phyloP scores from a whole-genome alignment of 495 filamentous ascomycete genomes.

The Ramalina intermedia region DNA sequence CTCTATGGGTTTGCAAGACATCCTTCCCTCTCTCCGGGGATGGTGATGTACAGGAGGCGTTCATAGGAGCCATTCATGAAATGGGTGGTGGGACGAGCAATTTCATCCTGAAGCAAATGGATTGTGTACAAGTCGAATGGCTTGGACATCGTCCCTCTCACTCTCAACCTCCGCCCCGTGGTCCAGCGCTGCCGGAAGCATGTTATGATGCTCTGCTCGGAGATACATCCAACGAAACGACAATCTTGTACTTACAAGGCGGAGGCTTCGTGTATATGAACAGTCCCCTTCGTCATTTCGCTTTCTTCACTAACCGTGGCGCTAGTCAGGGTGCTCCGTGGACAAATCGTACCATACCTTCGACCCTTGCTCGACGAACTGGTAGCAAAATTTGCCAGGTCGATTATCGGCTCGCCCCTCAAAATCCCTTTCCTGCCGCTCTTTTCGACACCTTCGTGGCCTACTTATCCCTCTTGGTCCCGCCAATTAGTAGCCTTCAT shows the following conservation, averaged over 20 bases:
- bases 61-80: not conserved
- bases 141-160: slow-evolving; percentile 2
- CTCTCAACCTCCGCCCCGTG: not conserved
- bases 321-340: slow-evolving; percentile 1
- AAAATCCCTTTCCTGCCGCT: slow-evolving; percentile 21
- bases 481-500: slow-evolving; percentile 7
- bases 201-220: slow-evolving; percentile 4
- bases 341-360: slow-evolving; percentile 1
- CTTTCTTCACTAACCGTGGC: not conserved
- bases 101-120: not conserved
- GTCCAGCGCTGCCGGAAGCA: not conserved
- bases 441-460: slow-evolving; percentile 16
- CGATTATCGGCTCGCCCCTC: slow-evolving; percentile 25
- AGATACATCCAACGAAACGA: slow-evolving; percentile 2
- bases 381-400: slow-evolving; percentile 8
- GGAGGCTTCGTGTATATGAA: slow-evolving; percentile 4
- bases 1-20: slow-evolving; percentile 7
- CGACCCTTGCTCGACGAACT: not conserved
- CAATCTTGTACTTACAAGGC: slow-evolving; percentile 8
- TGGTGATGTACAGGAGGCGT: not conserved
- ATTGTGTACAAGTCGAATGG: slow-evolving; percentile 4
- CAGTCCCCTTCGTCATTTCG: not conserved
- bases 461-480: slow-evolving; percentile 13
- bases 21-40: not conserved
- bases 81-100: not conserved